Percentiles rank a stretch among this genome's conserved stretches.
Evolutionary conservation across 1,139 yeast species (phyloP).

Genomic region (Scheffersomyces illinoinensis): DNA sequence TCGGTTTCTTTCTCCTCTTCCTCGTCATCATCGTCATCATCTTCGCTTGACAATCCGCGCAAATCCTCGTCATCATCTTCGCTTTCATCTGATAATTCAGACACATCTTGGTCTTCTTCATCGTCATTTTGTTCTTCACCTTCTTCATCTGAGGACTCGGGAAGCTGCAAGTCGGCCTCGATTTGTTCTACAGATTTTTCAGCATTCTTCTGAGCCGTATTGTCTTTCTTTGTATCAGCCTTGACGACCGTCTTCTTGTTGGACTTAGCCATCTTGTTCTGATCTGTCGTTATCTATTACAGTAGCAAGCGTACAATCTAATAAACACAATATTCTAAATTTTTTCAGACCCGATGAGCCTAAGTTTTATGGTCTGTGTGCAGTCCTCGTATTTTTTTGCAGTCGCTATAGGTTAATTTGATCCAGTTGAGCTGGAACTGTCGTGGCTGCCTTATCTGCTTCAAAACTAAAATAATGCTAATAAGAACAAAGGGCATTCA

Average conservation of each 20-base stretch:
- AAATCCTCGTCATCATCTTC: constrained; percentile 16
- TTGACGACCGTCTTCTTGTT: constrained; percentile 3
- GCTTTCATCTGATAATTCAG: constrained; percentile 15
- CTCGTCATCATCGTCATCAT: constrained; percentile 19
- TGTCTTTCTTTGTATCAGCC: constrained; percentile 2
- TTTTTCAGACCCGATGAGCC: constrained; percentile 11
- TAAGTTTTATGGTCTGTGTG: constrained; percentile 2
- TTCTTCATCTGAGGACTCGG: constrained; percentile 28
- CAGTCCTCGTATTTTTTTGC: constrained; percentile 4
- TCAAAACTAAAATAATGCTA: background rate
- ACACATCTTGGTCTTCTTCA: constrained; percentile 12
- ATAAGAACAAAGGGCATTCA: background rate
- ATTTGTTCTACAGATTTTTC: constrained; percentile 25
- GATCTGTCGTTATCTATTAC: constrained; percentile 1
- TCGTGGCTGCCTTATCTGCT: background rate
- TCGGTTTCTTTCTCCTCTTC: constrained; percentile 19
- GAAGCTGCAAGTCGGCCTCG: constrained; percentile 33
- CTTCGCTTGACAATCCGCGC: constrained; percentile 11
- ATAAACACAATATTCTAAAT: background rate
- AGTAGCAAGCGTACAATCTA: background rate
- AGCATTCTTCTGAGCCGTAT: constrained; percentile 8
- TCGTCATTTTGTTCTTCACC: constrained; percentile 22
- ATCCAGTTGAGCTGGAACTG: background rate
- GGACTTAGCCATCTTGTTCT: constrained; percentile 6
- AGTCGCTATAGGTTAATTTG: background rate